Percentiles rank a stretch among this genome's conserved stretches.
Conservation (phyloP, 257 asterid genomes). For the Thymus mandschuricus region DNA sequence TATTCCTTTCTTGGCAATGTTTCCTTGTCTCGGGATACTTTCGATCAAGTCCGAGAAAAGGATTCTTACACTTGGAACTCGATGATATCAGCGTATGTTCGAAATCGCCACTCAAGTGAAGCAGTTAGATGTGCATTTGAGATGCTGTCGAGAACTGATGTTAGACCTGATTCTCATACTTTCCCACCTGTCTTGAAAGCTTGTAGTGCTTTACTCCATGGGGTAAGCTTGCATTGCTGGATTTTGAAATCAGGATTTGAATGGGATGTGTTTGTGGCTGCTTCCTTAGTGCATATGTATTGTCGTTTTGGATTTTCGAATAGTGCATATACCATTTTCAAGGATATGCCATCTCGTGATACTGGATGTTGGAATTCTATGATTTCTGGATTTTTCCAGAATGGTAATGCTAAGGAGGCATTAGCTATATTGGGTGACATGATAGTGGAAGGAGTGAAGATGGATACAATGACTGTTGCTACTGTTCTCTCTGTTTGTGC, state of each 20-base stretch:
- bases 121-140: slow-evolving; percentile 59
- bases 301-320: slow-evolving; percentile 62
- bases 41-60: slow-evolving; percentile 51
- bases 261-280: slow-evolving; percentile 86
- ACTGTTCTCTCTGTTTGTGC: slow-evolving; percentile 46
- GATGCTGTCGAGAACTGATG: slow-evolving; percentile 50
- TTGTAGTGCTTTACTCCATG: slow-evolving; percentile 56
- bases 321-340: slow-evolving; percentile 59
- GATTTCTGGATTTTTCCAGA: slow-evolving; percentile 82
- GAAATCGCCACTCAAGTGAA: slow-evolving; percentile 51
- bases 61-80: slow-evolving; percentile 84
- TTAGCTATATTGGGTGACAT: slow-evolving; percentile 56
- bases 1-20: slow-evolving; percentile 69
- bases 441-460: slow-evolving; percentile 59
- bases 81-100: slow-evolving; percentile 69
- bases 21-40: slow-evolving; percentile 53
- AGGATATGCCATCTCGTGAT: slow-evolving; percentile 80
- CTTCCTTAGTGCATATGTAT: slow-evolving; percentile 87
- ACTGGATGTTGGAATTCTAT: slow-evolving; percentile 91
- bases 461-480: slow-evolving; percentile 75
- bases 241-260: slow-evolving; percentile 63
- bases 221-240: slow-evolving; percentile 72
- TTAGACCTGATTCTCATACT: slow-evolving; percentile 57
- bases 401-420: slow-evolving; percentile 64
- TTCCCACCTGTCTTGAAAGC: slow-evolving; percentile 78